Percentiles rank a stretch among this genome's conserved stretches.
Conservation (phyloP, 768 basidiomycete genomes). For the Cystobasidiopsis lactophilus region DNA sequence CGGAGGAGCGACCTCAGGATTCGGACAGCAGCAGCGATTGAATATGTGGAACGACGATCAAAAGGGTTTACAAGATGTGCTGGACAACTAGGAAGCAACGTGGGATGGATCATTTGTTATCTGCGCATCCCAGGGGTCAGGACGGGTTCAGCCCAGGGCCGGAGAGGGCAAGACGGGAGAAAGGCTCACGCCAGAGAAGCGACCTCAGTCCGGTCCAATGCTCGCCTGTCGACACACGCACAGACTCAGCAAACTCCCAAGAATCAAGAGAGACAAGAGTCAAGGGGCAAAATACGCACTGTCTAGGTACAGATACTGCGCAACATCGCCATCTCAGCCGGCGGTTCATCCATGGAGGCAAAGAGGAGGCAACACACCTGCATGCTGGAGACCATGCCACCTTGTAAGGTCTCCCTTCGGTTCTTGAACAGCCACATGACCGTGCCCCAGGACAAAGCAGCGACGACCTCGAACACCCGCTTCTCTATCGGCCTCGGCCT, state of each 20-base stretch:
- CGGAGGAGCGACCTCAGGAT: background rate
- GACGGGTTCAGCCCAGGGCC: background rate
- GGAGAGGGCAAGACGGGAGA: too few relatives aligned
- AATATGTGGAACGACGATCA: background rate
- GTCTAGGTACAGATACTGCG: conserved; percentile 65
- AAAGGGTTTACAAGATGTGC: background rate
- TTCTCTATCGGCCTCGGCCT: conserved; percentile 61
- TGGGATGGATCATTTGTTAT: conserved; percentile 4
- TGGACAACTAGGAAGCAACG: background rate
- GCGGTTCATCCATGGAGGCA: too few relatives aligned
- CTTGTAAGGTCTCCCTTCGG: conserved; percentile 71
- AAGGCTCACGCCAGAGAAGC: conserved; percentile 7
- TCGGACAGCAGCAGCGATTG: background rate
- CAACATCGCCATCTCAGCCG: too few relatives aligned
- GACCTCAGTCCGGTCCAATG: conserved; percentile 32
- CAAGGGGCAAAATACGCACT: conserved; percentile 31
- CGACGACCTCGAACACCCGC: conserved; percentile 62
- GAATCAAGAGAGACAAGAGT: too few relatives aligned
- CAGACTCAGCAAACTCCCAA: too few relatives aligned
- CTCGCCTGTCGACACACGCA: conserved; percentile 30
- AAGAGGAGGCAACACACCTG: conserved; percentile 19
- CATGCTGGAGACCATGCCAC: conserved; percentile 94
- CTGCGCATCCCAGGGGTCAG: too few relatives aligned
- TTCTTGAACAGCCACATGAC: conserved; percentile 93
- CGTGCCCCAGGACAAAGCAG: conserved; percentile 74